Base-by-base conservation (phyloP, 1,284 basidiomycete species). In the Leccinum pachyderme region DNA sequence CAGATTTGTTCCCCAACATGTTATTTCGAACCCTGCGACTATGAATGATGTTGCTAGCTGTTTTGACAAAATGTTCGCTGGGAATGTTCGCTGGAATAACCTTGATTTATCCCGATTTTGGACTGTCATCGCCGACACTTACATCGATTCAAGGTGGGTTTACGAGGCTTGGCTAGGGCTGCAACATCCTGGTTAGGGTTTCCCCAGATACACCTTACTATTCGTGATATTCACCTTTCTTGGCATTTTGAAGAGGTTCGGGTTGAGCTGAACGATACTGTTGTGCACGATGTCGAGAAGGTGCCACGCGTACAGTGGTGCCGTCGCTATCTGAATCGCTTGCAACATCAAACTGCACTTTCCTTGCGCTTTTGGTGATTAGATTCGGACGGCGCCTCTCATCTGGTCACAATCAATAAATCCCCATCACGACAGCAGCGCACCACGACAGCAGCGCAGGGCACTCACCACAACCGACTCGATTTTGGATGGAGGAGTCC, bases 311-410 rank as follows among this genome's bases (percentile, higher is more conserved):
- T 7, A 62, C 55, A 3, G 60, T 59, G 22, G 47, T 53, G 33
- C 50, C 33, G 13, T 67, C 65, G 47, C 57, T 63, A 29, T 57
- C 60, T 9, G 55, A 54, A 46, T 56, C 54, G 24, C 49, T 44
- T 41, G 13, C 31, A n/a, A 49, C 15, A 24, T 54, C 49, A 27
- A 66, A 68, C 11, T 35, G 45, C 29, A 70, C 66, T n/a, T 46
- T 61, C 41, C 45, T 61, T 13, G 54, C 18, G 27, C 37, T 48
- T 22, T 53, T 55, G 31, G 51, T 5, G 27, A 28, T 39, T 8
- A 27, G n/a, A 12, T 9, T 25, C 8, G 48, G 29, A 24, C 51
- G 44, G 45, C 28, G 47, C 24, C 27, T 50, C 29, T 6, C 47
- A 31, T 41, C 64, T 67, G 32, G 27, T 24, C 35, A 4, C 31